These are phyloP conservation scores for Metschnikowia rubicola DNA, from an alignment of 805 yeast species.

Conservation along the genomic window DNA sequence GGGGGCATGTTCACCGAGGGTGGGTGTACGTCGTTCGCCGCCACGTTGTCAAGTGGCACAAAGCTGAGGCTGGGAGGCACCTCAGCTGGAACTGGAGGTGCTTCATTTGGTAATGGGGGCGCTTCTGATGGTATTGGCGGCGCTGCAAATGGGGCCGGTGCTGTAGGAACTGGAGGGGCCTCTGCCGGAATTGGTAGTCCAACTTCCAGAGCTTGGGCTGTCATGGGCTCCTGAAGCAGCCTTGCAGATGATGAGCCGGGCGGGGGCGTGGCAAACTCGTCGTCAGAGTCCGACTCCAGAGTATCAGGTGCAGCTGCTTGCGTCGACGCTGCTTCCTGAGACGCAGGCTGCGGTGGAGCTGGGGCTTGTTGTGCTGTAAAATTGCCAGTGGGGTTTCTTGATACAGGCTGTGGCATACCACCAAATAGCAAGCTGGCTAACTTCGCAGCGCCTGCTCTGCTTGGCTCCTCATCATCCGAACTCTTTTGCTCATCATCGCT, in stretches of 20 bases:
- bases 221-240: neutral
- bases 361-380: neutral
- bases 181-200: slow-evolving; percentile 16
- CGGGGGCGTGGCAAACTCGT: slow-evolving; percentile 17
- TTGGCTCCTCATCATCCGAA: slow-evolving; percentile 48
- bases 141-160: slow-evolving; percentile 13
- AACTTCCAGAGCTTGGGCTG: slow-evolving; percentile 17
- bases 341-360: neutral
- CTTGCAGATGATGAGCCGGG: slow-evolving; percentile 9
- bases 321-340: neutral
- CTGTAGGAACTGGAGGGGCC: slow-evolving; percentile 8
- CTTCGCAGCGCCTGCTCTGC: slow-evolving; percentile 53
- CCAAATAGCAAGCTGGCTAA: slow-evolving; percentile 53
- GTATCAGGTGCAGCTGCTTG: neutral
- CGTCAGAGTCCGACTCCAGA: slow-evolving; percentile 12
- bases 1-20: slow-evolving; percentile 4
- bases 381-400: slow-evolving; percentile 17
- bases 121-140: slow-evolving; percentile 8
- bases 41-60: neutral
- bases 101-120: slow-evolving; percentile 18
- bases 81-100: slow-evolving; percentile 16
- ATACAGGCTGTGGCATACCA: slow-evolving; percentile 43
- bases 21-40: neutral
- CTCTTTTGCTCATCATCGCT: slow-evolving; percentile 43
- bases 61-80: neutral